A percentile compares a stretch with the other conserved stretches of the same genome.
Conservation (phyloP, 2,329 filamentous ascomycete species). For the Pestalotiopsis sp. region DNA sequence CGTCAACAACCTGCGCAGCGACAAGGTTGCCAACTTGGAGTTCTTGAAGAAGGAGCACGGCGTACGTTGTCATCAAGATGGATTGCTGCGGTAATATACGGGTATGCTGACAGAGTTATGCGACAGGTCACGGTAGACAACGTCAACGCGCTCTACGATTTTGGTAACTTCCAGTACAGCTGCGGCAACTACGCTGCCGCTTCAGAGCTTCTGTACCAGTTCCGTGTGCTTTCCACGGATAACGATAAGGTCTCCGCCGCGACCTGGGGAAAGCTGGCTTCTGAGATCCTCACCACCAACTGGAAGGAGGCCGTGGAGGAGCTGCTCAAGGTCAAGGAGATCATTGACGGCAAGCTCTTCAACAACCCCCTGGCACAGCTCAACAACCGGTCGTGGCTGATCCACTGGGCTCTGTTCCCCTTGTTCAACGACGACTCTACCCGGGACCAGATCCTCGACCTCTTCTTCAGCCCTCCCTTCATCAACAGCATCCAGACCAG, state of each 20-base stretch:
- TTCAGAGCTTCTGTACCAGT: slow-evolving; percentile 93
- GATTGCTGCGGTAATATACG: not conserved
- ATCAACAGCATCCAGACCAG: slow-evolving; percentile 99
- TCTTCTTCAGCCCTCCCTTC: slow-evolving; percentile 95
- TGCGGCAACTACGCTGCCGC: slow-evolving; percentile 92
- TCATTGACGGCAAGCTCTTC: slow-evolving; percentile 93
- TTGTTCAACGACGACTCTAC: slow-evolving; percentile 97
- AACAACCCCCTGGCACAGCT: slow-evolving; percentile 95
- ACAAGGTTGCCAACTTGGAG: slow-evolving; percentile 98
- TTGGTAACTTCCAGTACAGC: slow-evolving; percentile 96
- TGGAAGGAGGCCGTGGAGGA: slow-evolving; percentile 95
- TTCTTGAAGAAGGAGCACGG: slow-evolving; percentile 96
- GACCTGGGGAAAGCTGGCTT: slow-evolving; percentile 97
- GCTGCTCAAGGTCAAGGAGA: slow-evolving; percentile 85
- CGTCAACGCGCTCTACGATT: slow-evolving; percentile 95
- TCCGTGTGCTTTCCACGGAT: slow-evolving; percentile 96
- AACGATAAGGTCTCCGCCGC: slow-evolving; percentile 96
- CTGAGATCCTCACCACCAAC: slow-evolving; percentile 91
- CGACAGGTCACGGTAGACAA: slow-evolving; percentile 84
- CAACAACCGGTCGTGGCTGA: slow-evolving; percentile 93
- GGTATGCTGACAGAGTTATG: slow-evolving; percentile 38
- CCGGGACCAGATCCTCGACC: slow-evolving; percentile 87
- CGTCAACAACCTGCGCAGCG: slow-evolving; percentile 85
- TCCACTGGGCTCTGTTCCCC: slow-evolving; percentile 98
- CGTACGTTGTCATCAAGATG: slow-evolving; percentile 51